Conservation (phyloP, 768 basidiomycete genomes). For the Rhodotorula sphaerocarpa region DNA sequence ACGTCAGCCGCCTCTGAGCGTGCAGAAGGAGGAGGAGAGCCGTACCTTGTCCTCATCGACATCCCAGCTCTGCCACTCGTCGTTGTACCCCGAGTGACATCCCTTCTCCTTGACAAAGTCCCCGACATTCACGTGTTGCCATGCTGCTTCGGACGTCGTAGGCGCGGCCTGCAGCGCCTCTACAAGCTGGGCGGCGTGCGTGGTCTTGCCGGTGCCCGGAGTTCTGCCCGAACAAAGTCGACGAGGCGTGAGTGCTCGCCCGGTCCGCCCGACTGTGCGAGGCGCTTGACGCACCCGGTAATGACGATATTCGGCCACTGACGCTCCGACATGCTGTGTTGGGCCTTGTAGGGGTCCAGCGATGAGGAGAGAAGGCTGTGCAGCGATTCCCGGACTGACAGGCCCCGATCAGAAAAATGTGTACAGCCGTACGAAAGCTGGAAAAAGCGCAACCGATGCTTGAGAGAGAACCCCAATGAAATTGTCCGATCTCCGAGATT, state of each 20-base stretch:
- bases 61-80: constrained; percentile 89
- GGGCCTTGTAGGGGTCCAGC: too few relatives aligned
- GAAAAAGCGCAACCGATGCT: too few relatives aligned
- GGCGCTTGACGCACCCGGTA: constrained; percentile 56
- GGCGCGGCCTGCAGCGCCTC: constrained; percentile 47
- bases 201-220: constrained; percentile 78
- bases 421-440: too few relatives aligned
- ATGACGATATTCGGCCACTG: constrained; percentile 60
- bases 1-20: background rate
- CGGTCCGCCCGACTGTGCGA: background rate
- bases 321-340: background rate
- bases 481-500: too few relatives aligned
- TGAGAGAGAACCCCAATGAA: too few relatives aligned
- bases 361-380: too few relatives aligned
- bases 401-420: too few relatives aligned
- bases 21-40: too few relatives aligned
- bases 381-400: too few relatives aligned
- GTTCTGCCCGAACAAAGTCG: constrained; percentile 31
- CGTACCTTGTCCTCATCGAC: constrained; percentile 93
- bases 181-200: constrained; percentile 75
- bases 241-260: background rate
- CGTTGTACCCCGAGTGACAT: constrained; percentile 75
- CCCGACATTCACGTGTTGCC: constrained; percentile 80
- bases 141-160: constrained; percentile 53
- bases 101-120: constrained; percentile 76